A percentile compares a stretch with the other conserved stretches of the same genome.
Conservation (phyloP, 208 protist genomes). For the Trypanosomatidae sp. region DNA sequence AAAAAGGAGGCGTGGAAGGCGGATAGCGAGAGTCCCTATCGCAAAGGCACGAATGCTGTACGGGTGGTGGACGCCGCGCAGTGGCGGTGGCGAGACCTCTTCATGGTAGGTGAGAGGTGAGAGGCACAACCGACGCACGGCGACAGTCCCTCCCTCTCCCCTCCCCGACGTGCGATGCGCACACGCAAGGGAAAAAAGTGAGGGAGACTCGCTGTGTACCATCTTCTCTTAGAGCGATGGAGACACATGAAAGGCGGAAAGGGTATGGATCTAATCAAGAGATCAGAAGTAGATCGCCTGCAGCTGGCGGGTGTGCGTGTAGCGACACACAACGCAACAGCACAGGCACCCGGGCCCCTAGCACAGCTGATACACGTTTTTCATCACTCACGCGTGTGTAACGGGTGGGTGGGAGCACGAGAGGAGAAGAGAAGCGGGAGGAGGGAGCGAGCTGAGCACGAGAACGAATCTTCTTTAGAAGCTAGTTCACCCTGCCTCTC, state of each 20-base stretch:
- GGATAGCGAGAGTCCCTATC: not conserved
- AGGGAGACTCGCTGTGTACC: not conserved
- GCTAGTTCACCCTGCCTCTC: too few relatives aligned
- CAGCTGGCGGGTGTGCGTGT: conserved; percentile 5
- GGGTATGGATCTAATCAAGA: not conserved
- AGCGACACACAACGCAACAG: not conserved
- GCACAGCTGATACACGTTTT: not conserved
- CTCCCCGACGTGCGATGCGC: not conserved
- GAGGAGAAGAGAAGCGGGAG: not conserved
- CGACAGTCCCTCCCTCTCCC: not conserved
- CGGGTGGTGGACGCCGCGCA: not conserved
- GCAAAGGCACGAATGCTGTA: not conserved
- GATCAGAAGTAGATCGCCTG: conserved; percentile 1
- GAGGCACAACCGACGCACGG: not conserved
- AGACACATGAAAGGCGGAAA: not conserved
- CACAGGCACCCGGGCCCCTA: not conserved
- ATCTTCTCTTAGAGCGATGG: not conserved
- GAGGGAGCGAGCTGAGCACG: not conserved
- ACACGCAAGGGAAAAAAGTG: not conserved
- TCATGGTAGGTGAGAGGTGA: not conserved
- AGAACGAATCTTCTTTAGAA: not conserved
- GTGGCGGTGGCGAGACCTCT: not conserved
- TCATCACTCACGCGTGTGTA: not conserved
- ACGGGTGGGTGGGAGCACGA: not conserved
- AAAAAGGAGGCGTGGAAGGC: not conserved